Evolutionary conservation across 2,329 filamentous ascomycete genomes (phyloP).

Genomic region (Botrytis sinoallii): DNA sequence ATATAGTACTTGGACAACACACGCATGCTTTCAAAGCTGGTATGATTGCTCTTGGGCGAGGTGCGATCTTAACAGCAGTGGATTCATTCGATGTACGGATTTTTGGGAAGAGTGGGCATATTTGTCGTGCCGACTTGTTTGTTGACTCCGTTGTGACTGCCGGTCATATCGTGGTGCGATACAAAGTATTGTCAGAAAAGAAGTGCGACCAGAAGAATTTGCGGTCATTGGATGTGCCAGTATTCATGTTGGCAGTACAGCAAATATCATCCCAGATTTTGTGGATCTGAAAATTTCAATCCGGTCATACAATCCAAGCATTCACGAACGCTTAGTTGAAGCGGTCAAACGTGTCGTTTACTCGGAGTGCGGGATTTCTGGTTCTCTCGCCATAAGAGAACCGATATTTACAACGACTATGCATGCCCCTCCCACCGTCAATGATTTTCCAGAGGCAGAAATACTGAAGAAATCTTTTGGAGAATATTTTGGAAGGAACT

Average conservation of each 20-base stretch:
- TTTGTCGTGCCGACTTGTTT: slow-evolving; percentile 41
- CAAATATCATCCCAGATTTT: slow-evolving; percentile 46
- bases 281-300: slow-evolving; percentile 44
- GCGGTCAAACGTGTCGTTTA: slow-evolving; percentile 46
- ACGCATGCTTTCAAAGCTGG: slow-evolving; percentile 44
- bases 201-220: slow-evolving; percentile 41
- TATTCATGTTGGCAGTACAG: slow-evolving; percentile 43
- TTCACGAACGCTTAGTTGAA: slow-evolving; percentile 39
- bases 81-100: slow-evolving; percentile 41
- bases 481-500: slow-evolving; percentile 24
- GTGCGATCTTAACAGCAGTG: slow-evolving; percentile 38
- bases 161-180: slow-evolving; percentile 40
- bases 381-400: slow-evolving; percentile 39
- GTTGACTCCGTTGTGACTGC: slow-evolving; percentile 49
- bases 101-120: slow-evolving; percentile 46
- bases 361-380: slow-evolving; percentile 45
- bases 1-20: slow-evolving; percentile 54
- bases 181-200: slow-evolving; percentile 42
- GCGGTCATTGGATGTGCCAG: slow-evolving; percentile 45
- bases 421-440: slow-evolving; percentile 30
- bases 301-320: slow-evolving; percentile 38
- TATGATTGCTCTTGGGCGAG: slow-evolving; percentile 37
- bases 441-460: slow-evolving; percentile 19
- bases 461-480: slow-evolving; percentile 27
- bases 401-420: slow-evolving; percentile 24